Evolutionary conservation across 768 basidiomycete species (phyloP).

Genomic region (Podaxis sp.): DNA sequence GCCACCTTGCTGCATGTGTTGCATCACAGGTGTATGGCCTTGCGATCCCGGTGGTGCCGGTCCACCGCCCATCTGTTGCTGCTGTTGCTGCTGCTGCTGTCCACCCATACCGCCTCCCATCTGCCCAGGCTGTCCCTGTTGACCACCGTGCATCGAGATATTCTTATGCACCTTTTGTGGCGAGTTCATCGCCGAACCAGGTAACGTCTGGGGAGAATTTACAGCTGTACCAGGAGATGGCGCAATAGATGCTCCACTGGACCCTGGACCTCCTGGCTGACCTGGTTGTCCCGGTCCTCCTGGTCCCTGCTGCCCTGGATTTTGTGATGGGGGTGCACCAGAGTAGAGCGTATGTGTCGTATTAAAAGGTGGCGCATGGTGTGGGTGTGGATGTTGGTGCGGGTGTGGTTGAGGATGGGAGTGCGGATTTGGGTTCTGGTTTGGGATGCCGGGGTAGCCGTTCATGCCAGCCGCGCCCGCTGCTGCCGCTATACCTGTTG

Average conservation of each 20-base stretch:
- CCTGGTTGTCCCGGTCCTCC: background rate
- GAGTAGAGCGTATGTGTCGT: slow-evolving; percentile 45
- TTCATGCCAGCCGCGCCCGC: slow-evolving; percentile 1
- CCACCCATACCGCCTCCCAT: slow-evolving; percentile 14
- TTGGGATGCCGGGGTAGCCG: background rate
- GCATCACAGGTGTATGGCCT: background rate
- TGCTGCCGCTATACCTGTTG: slow-evolving; percentile 11
- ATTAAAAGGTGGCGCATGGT: slow-evolving; percentile 4
- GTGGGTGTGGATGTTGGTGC: background rate
- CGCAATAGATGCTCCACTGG: slow-evolving; percentile 29
- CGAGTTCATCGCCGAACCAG: slow-evolving; percentile 51
- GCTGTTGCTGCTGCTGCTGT: slow-evolving; percentile 21
- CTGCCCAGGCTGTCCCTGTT: slow-evolving; percentile 19
- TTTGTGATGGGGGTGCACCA: background rate
- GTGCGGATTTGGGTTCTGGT: background rate
- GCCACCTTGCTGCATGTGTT: background rate
- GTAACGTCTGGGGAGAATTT: slow-evolving; percentile 51
- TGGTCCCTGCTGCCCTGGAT: background rate
- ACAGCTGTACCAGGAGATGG: slow-evolving; percentile 27
- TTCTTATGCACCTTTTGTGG: slow-evolving; percentile 67
- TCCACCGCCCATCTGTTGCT: background rate
- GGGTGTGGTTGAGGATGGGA: background rate
- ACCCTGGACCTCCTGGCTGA: slow-evolving; percentile 32
- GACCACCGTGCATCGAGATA: slow-evolving; percentile 31
- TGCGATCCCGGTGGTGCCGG: slow-evolving; percentile 18